Evolutionary conservation across 768 basidiomycete species (phyloP).

Genomic region (Russula vinacea): DNA sequence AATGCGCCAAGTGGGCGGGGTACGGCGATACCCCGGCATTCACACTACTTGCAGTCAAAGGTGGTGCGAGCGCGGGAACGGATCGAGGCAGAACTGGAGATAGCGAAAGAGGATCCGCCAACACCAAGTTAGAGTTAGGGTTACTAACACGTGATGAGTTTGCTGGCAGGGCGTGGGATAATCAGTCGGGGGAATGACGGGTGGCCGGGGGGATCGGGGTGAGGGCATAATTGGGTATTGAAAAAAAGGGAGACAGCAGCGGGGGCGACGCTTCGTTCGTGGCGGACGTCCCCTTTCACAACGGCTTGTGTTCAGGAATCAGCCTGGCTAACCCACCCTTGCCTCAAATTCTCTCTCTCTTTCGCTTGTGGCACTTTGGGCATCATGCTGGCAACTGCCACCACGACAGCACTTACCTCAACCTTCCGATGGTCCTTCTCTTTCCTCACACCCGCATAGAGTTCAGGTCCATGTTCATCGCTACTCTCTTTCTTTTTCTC

Average conservation of each 20-base stretch:
- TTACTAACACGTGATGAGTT: neutral
- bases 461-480: conserved; percentile 66
- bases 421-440: conserved; percentile 42
- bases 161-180: neutral
- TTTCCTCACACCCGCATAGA: conserved; percentile 56
- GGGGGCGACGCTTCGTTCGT: conserved; percentile 16
- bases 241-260: neutral
- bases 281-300: conserved; percentile 20
- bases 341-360: conserved; percentile 19
- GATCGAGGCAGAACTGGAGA: conserved; percentile 78
- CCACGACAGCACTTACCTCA: conserved; percentile 35
- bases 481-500: conserved; percentile 65
- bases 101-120: conserved; percentile 34
- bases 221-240: neutral
- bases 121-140: conserved; percentile 12
- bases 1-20: conserved; percentile 45
- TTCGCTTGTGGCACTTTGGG: conserved; percentile 18
- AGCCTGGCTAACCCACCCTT: neutral
- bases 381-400: conserved; percentile 21
- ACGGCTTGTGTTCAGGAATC: conserved; percentile 23
- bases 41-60: conserved; percentile 95
- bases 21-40: conserved; percentile 50
- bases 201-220: neutral
- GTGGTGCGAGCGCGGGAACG: conserved; percentile 93
- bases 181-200: neutral